Percentiles rank a stretch among this genome's conserved stretches.
These are phyloP conservation scores for Haplographium delicatum DNA, from an alignment of 495 filamentous ascomycete species.

Conservation along the genomic window DNA sequence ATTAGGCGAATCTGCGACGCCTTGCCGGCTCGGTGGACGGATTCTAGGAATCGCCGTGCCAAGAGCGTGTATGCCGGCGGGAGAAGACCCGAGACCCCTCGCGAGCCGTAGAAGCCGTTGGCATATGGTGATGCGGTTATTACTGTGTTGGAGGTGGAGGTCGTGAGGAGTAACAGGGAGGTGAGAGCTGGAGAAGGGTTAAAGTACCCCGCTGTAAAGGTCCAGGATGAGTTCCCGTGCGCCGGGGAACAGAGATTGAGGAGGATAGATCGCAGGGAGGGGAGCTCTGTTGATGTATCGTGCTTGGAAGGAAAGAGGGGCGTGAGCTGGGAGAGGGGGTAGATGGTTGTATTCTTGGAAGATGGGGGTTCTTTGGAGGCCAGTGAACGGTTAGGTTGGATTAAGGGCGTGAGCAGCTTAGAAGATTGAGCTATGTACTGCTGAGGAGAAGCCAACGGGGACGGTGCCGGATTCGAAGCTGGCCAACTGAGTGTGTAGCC, in stretches of 20 bases:
- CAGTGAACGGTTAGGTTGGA: slow-evolving; percentile 37
- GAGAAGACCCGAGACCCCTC: slow-evolving; percentile 82
- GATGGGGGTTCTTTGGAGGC: slow-evolving; percentile 9
- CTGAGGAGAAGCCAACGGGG: slow-evolving; percentile 63
- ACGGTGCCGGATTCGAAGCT: slow-evolving; percentile 60
- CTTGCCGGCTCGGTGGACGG: slow-evolving; percentile 56
- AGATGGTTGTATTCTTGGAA: slow-evolving; percentile 64
- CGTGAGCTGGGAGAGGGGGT: slow-evolving; percentile 81
- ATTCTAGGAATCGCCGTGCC: slow-evolving; percentile 71
- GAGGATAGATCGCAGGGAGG: slow-evolving; percentile 69
- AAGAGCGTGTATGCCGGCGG: slow-evolving; percentile 89
- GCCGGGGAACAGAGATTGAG: slow-evolving; percentile 53
- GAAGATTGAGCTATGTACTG: slow-evolving; percentile 65
- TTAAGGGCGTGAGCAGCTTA: slow-evolving; percentile 56
- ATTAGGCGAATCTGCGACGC: slow-evolving; percentile 60
- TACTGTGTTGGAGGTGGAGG: slow-evolving; percentile 64
- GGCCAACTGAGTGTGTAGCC: slow-evolving; percentile 81
- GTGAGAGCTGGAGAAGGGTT: slow-evolving; percentile 85
- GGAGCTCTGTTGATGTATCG: slow-evolving; percentile 83
- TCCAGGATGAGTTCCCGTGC: slow-evolving; percentile 70
- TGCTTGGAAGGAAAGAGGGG: slow-evolving; percentile 59
- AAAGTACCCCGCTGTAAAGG: slow-evolving; percentile 97
- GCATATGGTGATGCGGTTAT: slow-evolving; percentile 92
- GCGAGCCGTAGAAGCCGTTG: slow-evolving; percentile 91
- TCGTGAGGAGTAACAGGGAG: slow-evolving; percentile 66